Base-by-base conservation (phyloP, 257 asterid species). In the Penstemon barbatus region DNA sequence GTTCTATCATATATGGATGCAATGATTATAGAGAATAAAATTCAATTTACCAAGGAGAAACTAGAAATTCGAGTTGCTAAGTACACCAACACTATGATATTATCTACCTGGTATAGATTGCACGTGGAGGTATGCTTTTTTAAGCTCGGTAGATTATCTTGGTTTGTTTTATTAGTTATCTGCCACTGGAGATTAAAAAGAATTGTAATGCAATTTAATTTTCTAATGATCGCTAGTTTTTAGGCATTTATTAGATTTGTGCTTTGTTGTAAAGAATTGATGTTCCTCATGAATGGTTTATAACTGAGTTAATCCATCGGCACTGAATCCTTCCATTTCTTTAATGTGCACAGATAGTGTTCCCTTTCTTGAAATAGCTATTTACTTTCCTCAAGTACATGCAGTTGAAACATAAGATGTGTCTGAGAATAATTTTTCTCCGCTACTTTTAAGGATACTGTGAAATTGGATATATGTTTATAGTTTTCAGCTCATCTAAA, bases 361-460 rank as follows among this genome's bases (percentile, higher is more conserved):
- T 63, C 42, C 64, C 38, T 46, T 46, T 71, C 52, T 55, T 43
- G 15, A 5, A 56, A 37, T 33, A 3, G 18, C 53, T 53, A 37
- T 53, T 61, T 15, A 49, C 40, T 15, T 38, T 10, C 66, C n/a
- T 40, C 4, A 50, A 59, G 56, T 38, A 60, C 74, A 53, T 49
- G n/a, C 9, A 42, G 10, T 19, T 13, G 6, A 18, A 69, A 10
- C n/a, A 13, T 36, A 5, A 11, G 59, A 38, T 49, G 4, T 48
- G 65, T 45, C 48, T 51, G 60, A 42, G 33, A 25, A 41, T 12
- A 15, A 56, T 36, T 57, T 56, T 55, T 25, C n/a, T 40, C 63
- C 61, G 15, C 51, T 46, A 11, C 51, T 38, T 73, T 58, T 48
- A 37, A 9, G 51, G 15, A 73, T 58, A 58, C 41, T 57, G 63